Percentiles rank a stretch among this genome's conserved stretches.
Conservation (phyloP, 306 rosid species). For the Quercus rubra region DNA sequence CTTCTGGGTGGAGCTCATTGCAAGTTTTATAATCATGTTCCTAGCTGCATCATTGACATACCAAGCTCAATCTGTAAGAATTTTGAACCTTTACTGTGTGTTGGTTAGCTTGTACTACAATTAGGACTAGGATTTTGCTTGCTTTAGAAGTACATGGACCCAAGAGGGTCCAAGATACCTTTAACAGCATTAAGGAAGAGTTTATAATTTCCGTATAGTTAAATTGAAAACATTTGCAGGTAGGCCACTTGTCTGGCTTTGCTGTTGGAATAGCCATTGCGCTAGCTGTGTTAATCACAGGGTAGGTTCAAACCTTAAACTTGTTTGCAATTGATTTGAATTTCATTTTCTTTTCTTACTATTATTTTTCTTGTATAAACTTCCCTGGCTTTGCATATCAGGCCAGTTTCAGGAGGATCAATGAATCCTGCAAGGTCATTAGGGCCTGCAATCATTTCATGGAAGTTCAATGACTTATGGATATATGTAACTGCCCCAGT, state of each 20-base stretch:
- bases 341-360: neutral
- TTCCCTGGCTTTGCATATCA: conserved; percentile 20
- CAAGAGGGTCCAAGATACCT: too few species aligned
- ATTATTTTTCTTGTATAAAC: neutral
- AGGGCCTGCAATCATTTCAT: conserved; percentile 75
- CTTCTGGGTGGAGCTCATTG: conserved; percentile 76
- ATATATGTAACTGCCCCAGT: conserved; percentile 66
- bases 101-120: neutral
- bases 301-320: conserved; percentile 32
- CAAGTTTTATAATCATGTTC: conserved; percentile 74
- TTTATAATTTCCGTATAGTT: neutral
- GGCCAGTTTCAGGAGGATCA: conserved; percentile 87
- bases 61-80: conserved; percentile 57
- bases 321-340: neutral
- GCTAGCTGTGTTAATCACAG: conserved; percentile 73
- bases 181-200: neutral
- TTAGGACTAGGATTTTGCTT: too few species aligned
- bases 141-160: too few species aligned
- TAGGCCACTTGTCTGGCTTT: conserved; percentile 69
- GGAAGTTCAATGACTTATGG: conserved; percentile 69
- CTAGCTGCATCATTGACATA: conserved; percentile 58
- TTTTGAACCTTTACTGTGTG: neutral
- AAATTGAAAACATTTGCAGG: conserved; percentile 33
- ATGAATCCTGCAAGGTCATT: conserved; percentile 91
- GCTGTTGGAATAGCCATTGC: conserved; percentile 72